Base-by-base conservation (phyloP, 1,284 basidiomycete species). In the Papiliotrema laurentii region DNA sequence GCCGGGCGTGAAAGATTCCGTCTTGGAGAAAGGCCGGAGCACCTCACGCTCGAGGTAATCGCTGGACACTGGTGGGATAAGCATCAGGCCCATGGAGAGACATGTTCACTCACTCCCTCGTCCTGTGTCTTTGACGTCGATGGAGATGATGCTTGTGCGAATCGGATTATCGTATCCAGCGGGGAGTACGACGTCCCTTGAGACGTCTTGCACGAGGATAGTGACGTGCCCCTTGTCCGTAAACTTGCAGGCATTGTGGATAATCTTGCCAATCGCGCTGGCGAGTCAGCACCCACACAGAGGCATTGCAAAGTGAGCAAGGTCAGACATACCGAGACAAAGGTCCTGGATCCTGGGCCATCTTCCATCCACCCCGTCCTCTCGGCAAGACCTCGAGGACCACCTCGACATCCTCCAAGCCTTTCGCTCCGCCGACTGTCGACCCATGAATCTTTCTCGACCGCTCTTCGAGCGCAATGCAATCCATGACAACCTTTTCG, bases 351-450 rank as follows among this genome's bases (percentile, higher is more conserved):
- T 68, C 62, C 11, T 50, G 44, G 1, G 48, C 45, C 47, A 61
- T 53, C 9, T 56, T 39, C 61, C 62, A 68, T 5, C 56, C 51
- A 16, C 65, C 65, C 27, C 63, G 45, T 13, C 47, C 39, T n/a
- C 65, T 50, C n/a, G 65, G 65, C 41, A 63, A 47, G 2, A 68
- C 58, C 43, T 71, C 68, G n/a, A 71, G 21, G 22, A 68, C 61
- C 22, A 66, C 54, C 45, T 71, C 68, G 5, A 71, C 57, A 34
- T 60, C 43, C 7, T 64, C 60, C 48, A 64, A 45, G 16, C 51
- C 54, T 13, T 55, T 49, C 10, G 45, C 54, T 4, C 63, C 62
- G 1, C 58, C 37, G 1, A 5, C 41, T 22, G n/a, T 6, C 16
- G 7, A 13, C 6, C 37, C 37, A 13, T 39, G 37, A 6, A 65